Base-by-base conservation (phyloP, 805 yeast genomes). In the Tanozyma kutaoensis region DNA sequence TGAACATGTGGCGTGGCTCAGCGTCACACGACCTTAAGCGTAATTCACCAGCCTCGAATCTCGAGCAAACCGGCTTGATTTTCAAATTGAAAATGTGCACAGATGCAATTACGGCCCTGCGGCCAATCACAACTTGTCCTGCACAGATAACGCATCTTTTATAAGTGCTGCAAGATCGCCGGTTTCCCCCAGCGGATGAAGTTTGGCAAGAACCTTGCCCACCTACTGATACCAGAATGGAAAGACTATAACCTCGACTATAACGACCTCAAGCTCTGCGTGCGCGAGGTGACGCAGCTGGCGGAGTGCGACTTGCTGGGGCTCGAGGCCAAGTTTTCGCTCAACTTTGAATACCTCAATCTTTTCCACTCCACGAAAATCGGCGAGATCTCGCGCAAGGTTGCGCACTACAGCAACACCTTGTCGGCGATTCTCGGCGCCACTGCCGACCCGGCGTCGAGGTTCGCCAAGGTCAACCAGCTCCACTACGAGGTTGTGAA, bases 181-280 rank as follows among this genome's bases (percentile, higher is more conserved):
- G n/a, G n/a, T n/a, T n/a, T n/a, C n/a, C n/a, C n/a, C n/a, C n/a
- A n/a, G n/a, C n/a, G n/a, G n/a, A 86, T 86, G 97, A 88, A 84
- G 53, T 86, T 85, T 50, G 95, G 95, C 27, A 62, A 70, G 23
- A 85, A 78, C 42, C 62, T 86, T 14, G 58, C 67, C 28, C 72
- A 69, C 36, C 64, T 82, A 39, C 78, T 94, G 9, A 78, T 84
- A 14, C 84, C 86, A 2, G 91, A 81, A 55, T 86, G 97, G 96
- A 68, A 69, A 40, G 68, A 70, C 34, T 76, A 81, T 51, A 84
- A 86, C 48, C 62, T 86, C 22, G 85, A 82, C 43, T 86, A 86
- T 52, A 77, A 82, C 38, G 80, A 73, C 20, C 48, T 86, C 31
- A 86, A 85, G 50, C 52, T 53, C 4, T 61, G 66, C 24, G 81